Conservation (phyloP, 2,329 filamentous ascomycete genomes). For the Alternaria longipes region DNA sequence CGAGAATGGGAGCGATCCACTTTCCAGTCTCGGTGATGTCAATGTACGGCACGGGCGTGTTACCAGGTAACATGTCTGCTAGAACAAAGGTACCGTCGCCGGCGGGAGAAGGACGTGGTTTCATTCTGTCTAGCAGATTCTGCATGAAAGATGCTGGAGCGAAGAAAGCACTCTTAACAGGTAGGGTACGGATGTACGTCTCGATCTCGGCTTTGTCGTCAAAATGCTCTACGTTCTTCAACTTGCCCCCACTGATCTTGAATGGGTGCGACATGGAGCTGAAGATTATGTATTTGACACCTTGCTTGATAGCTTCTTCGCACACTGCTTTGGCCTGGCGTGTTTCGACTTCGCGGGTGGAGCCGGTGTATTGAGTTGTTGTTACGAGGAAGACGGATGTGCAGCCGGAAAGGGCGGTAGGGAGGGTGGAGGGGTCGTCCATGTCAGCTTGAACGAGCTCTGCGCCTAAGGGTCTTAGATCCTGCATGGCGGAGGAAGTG, state of each 20-base stretch:
- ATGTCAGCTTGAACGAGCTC: conserved; percentile 65
- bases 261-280: conserved; percentile 41
- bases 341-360: conserved; percentile 38
- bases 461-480: conserved; percentile 57
- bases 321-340: conserved; percentile 37
- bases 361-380: conserved; percentile 33
- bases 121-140: conserved; percentile 48
- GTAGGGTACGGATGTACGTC: conserved; percentile 61
- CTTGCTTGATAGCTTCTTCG: conserved; percentile 46
- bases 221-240: conserved; percentile 58
- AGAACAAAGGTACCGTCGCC: conserved; percentile 43
- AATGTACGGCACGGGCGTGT: conserved; percentile 54
- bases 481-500: conserved; percentile 55
- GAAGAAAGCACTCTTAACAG: conserved; percentile 63
- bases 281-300: conserved; percentile 53
- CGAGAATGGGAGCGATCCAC: conserved; percentile 54
- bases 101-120: conserved; percentile 20
- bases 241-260: conserved; percentile 45
- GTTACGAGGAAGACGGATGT: conserved; percentile 44
- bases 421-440: conserved; percentile 44
- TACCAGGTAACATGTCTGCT: conserved; percentile 12
- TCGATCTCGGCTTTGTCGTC: conserved; percentile 67
- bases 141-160: conserved; percentile 65
- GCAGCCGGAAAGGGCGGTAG: conserved; percentile 32
- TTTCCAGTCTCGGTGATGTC: conserved; percentile 60